Conservation (phyloP, 257 asterid species). For the Eucommia ulmoides region DNA sequence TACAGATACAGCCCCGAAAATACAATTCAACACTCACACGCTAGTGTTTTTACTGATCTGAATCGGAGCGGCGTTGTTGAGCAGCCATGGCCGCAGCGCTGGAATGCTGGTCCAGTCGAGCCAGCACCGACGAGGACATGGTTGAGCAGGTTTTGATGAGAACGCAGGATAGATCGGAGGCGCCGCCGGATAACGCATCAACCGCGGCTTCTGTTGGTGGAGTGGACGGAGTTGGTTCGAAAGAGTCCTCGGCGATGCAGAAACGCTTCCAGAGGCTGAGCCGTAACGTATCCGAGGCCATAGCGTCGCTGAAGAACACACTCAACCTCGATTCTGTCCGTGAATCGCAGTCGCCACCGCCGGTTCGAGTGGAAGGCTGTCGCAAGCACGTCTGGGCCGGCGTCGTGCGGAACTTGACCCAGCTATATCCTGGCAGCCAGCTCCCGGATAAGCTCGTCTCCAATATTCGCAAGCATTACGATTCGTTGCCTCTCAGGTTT, state of each 20-base stretch:
- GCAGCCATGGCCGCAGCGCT: slow-evolving; percentile 80
- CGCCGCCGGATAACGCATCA: slow-evolving; percentile 24
- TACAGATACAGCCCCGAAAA: too few relatives aligned
- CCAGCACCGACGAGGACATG: slow-evolving; percentile 85
- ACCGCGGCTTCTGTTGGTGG: slow-evolving; percentile 19
- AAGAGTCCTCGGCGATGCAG: slow-evolving; percentile 69
- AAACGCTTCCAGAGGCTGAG: slow-evolving; percentile 68
- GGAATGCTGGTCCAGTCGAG: slow-evolving; percentile 94
- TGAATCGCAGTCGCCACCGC: slow-evolving; percentile 28
- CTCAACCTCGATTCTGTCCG: slow-evolving; percentile 62
- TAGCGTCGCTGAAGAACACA: slow-evolving; percentile 79
- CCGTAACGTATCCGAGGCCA: slow-evolving; percentile 89
- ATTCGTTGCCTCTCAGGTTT: slow-evolving; percentile 86
- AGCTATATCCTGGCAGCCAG: slow-evolving; percentile 94
- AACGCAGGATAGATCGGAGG: slow-evolving; percentile 76
- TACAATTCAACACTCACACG: too few relatives aligned
- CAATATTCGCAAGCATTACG: slow-evolving; percentile 91
- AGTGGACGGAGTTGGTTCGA: slow-evolving; percentile 18
- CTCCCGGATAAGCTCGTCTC: slow-evolving; percentile 91
- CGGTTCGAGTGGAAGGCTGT: slow-evolving; percentile 29
- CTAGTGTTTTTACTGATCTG: too few relatives aligned
- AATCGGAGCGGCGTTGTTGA: too few relatives aligned
- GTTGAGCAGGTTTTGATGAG: slow-evolving; percentile 91
- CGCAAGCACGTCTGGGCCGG: slow-evolving; percentile 79
- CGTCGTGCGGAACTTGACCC: slow-evolving; percentile 85